A percentile compares a stretch with the other conserved stretches of the same genome.
phyloP scores from a whole-genome alignment of 768 basidiomycete genomes.

The Auricularia sp. region DNA sequence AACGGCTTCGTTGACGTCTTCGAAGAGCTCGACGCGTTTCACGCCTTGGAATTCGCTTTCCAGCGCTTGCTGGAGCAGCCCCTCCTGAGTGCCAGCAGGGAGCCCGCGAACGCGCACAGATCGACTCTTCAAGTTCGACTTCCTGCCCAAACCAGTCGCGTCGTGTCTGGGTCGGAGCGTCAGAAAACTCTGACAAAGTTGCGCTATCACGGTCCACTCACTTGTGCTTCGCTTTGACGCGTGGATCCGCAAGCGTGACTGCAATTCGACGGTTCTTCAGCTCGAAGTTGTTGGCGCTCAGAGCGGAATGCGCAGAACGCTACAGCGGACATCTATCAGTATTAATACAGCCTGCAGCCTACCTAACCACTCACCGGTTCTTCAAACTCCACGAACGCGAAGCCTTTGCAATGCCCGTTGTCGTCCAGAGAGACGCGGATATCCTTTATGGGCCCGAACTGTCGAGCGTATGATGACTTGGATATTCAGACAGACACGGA shows the following conservation, averaged over 20 bases:
- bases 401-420: slow-evolving; percentile 64
- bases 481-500: neutral
- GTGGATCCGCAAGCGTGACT: slow-evolving; percentile 75
- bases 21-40: slow-evolving; percentile 67
- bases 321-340: slow-evolving; percentile 18
- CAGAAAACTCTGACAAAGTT: slow-evolving; percentile 6
- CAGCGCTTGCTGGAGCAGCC: slow-evolving; percentile 77
- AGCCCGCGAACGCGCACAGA: slow-evolving; percentile 70
- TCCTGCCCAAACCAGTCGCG: slow-evolving; percentile 38
- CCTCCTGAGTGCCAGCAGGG: slow-evolving; percentile 74
- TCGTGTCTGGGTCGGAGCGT: slow-evolving; percentile 25
- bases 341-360: neutral
- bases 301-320: slow-evolving; percentile 59
- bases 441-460: slow-evolving; percentile 81
- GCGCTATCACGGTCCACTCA: slow-evolving; percentile 17
- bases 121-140: slow-evolving; percentile 50
- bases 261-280: slow-evolving; percentile 84
- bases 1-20: slow-evolving; percentile 34
- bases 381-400: slow-evolving; percentile 88
- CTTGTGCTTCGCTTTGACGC: slow-evolving; percentile 45
- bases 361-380: slow-evolving; percentile 47
- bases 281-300: slow-evolving; percentile 77
- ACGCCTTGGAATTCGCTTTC: slow-evolving; percentile 60
- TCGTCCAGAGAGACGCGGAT: slow-evolving; percentile 70
- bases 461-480: slow-evolving; percentile 6